Conservation (phyloP, 2,329 filamentous ascomycete species). For the Dactylellina cionopaga region DNA sequence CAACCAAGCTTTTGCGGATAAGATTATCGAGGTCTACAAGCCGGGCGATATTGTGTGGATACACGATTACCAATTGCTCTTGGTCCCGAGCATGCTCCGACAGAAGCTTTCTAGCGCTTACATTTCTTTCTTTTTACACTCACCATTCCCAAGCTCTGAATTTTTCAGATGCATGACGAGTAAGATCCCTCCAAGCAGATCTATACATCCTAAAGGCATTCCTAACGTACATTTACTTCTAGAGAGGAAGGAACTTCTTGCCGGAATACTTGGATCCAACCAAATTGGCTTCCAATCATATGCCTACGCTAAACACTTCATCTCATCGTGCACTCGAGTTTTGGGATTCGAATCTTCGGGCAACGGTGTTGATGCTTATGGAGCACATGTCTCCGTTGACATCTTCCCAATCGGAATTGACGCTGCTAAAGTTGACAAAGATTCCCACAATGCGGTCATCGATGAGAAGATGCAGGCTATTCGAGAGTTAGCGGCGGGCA, state of each 20-base stretch:
- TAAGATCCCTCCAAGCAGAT: slow-evolving; percentile 40
- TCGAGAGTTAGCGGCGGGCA: slow-evolving; percentile 80
- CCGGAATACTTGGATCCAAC: slow-evolving; percentile 89
- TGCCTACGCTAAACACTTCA: slow-evolving; percentile 93
- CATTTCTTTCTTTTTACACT: slow-evolving; percentile 93
- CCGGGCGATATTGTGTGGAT: slow-evolving; percentile 92
- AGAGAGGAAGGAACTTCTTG: slow-evolving; percentile 86
- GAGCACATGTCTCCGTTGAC: slow-evolving; percentile 86
- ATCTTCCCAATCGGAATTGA: slow-evolving; percentile 97
- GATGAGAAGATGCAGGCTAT: slow-evolving; percentile 77
- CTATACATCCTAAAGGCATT: not conserved
- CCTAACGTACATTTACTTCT: slow-evolving; percentile 61
- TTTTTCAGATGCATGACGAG: slow-evolving; percentile 80
- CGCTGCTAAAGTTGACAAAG: slow-evolving; percentile 79
- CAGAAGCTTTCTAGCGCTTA: slow-evolving; percentile 88
- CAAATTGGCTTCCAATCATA: slow-evolving; percentile 95
- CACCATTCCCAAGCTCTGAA: slow-evolving; percentile 94
- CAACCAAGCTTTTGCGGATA: slow-evolving; percentile 91
- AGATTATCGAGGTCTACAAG: slow-evolving; percentile 87
- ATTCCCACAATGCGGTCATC: slow-evolving; percentile 76
- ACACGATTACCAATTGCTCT: slow-evolving; percentile 92
- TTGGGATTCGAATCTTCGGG: slow-evolving; percentile 72
- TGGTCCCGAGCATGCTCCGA: slow-evolving; percentile 86
- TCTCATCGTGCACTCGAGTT: slow-evolving; percentile 90
- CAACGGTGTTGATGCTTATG: slow-evolving; percentile 83